These are phyloP conservation scores for Kwoniella shandongensis DNA, from an alignment of 768 basidiomycete species.

Conservation along the genomic window DNA sequence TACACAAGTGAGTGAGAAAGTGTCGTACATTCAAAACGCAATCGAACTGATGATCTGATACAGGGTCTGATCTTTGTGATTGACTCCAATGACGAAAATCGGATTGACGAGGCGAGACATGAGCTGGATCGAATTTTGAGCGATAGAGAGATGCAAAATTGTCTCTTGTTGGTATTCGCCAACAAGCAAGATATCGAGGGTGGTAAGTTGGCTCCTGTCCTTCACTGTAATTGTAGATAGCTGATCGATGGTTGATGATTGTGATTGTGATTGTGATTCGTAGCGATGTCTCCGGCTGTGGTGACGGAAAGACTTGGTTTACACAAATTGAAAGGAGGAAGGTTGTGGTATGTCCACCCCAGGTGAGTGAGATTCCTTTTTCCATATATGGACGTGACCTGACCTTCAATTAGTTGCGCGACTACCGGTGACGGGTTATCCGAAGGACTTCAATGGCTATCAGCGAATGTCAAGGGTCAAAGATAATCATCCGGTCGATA, in stretches of 20 bases:
- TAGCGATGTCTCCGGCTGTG: conserved; percentile 98
- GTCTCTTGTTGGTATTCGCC: conserved; percentile 93
- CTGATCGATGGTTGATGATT: neutral
- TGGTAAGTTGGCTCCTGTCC: conserved; percentile 61
- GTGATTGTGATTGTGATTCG: neutral
- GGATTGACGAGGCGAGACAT: conserved; percentile 93
- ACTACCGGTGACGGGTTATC: conserved; percentile 96
- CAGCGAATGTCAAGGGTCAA: conserved; percentile 83
- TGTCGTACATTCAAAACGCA: neutral
- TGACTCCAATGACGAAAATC: conserved; percentile 90
- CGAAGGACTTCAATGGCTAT: conserved; percentile 95
- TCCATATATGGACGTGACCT: neutral
- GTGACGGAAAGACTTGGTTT: conserved; percentile 96
- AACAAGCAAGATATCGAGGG: conserved; percentile 99
- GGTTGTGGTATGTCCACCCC: conserved; percentile 99
- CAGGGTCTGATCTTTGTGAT: conserved; percentile 93
- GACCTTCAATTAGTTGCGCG: conserved; percentile 69
- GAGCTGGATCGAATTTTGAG: conserved; percentile 94
- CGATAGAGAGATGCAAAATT: conserved; percentile 98
- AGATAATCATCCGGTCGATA: conserved; percentile 5
- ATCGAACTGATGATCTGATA: neutral
- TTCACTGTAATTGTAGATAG: conserved; percentile 2
- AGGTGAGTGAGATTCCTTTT: conserved; percentile 61
- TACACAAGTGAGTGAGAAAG: conserved; percentile 68
- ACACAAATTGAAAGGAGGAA: conserved; percentile 91